Percentiles rank a stretch among this genome's conserved stretches.
Evolutionary conservation across 306 rosid species (phyloP).

Genomic region (Quercus mongolica): DNA sequence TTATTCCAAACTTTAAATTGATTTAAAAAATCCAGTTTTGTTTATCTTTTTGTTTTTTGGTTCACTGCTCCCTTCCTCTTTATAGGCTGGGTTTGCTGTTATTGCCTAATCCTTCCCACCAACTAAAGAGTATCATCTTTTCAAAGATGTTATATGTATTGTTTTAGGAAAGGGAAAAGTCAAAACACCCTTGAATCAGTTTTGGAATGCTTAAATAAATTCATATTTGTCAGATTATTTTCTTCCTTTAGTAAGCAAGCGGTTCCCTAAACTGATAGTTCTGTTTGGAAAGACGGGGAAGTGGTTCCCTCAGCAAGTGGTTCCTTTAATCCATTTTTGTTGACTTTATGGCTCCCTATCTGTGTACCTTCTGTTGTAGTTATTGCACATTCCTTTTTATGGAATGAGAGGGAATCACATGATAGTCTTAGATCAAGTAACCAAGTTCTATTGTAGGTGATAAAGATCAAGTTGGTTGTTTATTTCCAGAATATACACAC

Average conservation of each 20-base stretch:
- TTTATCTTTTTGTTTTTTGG: neutral
- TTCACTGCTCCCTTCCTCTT: neutral
- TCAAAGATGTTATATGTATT: neutral
- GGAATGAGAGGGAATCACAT: neutral
- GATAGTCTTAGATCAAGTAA: neutral
- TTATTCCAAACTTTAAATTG: neutral
- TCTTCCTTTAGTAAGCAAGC: too few relatives aligned
- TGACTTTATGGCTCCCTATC: neutral
- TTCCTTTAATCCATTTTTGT: too few relatives aligned
- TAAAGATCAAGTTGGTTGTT: neutral
- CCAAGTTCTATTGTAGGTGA: neutral
- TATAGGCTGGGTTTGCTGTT: neutral
- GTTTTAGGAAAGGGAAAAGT: neutral
- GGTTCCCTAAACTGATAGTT: too few relatives aligned
- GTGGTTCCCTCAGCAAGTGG: too few relatives aligned
- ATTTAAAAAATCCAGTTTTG: neutral
- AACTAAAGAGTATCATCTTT: neutral
- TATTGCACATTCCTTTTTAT: neutral
- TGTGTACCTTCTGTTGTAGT: neutral
- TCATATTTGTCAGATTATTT: too few relatives aligned
- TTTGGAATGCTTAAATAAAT: too few relatives aligned
- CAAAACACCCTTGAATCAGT: neutral
- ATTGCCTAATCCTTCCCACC: neutral
- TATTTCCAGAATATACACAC: neutral
- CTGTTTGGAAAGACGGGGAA: too few relatives aligned